phyloP scores from a whole-genome alignment of 306 rosid species.

The Prosopis cineraria region DNA sequence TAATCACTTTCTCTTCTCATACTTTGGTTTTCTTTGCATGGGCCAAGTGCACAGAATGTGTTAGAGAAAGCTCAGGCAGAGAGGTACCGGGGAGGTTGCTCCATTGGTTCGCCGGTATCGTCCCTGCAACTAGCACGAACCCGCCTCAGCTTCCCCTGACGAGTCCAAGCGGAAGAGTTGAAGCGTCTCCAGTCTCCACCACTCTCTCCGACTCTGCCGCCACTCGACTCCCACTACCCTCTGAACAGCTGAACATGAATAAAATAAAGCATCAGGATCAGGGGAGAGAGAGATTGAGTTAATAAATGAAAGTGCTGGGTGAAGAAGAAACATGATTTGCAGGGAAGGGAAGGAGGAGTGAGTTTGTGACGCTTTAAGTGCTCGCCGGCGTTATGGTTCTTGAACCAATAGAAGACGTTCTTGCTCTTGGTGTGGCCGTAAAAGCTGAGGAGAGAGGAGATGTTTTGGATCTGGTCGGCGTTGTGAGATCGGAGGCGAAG shows the following conservation, averaged over 20 bases:
- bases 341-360: too few species aligned
- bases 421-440: conserved; percentile 98
- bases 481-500: conserved; percentile 82
- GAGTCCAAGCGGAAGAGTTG: conserved; percentile 86
- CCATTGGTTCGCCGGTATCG: conserved; percentile 57
- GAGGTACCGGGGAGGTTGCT: conserved; percentile 85
- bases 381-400: conserved; percentile 95
- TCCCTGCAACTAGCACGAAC: conserved; percentile 55
- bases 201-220: too few species aligned
- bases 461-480: conserved; percentile 92
- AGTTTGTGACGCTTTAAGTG: conserved; percentile 89
- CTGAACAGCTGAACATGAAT: not conserved
- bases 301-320: conserved; percentile 41
- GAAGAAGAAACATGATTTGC: conserved; percentile 37
- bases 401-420: conserved; percentile 97
- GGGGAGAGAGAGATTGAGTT: too few species aligned
- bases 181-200: conserved; percentile 87
- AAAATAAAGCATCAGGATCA: not conserved
- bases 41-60: too few species aligned
- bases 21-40: too few species aligned
- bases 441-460: conserved; percentile 79
- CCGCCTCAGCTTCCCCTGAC: conserved; percentile 53
- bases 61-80: conserved; percentile 76
- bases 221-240: conserved; percentile 20
- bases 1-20: too few species aligned